A percentile compares a stretch with the other conserved stretches of the same genome.
These are phyloP conservation scores for Epichloe festucae DNA, from an alignment of 2,329 filamentous ascomycete species.

Conservation along the genomic window DNA sequence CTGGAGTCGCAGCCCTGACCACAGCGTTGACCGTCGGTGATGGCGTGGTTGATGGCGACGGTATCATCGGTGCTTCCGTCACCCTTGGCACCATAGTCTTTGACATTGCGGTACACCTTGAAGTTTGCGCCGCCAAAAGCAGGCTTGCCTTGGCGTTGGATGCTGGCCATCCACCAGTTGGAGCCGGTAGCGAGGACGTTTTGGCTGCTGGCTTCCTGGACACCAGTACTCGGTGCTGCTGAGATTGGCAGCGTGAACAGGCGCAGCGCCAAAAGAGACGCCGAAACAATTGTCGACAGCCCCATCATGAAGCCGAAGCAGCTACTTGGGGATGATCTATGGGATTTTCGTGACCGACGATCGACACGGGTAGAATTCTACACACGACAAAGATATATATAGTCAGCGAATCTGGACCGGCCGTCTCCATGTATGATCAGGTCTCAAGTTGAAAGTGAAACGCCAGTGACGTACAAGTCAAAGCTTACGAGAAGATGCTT, in stretches of 20 bases:
- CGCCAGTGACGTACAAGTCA: background rate
- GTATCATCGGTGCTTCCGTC: conserved; percentile 68
- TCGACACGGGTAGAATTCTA: background rate
- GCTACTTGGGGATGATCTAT: conserved; percentile 8
- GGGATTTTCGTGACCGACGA: background rate
- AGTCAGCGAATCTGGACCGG: background rate
- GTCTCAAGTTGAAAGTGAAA: background rate
- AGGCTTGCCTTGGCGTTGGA: conserved; percentile 55
- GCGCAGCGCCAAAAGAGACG: conserved; percentile 29
- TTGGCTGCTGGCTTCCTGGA: conserved; percentile 7
- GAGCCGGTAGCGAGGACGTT: conserved; percentile 19
- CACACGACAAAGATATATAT: background rate
- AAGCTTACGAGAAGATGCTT: background rate
- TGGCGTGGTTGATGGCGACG: conserved; percentile 72
- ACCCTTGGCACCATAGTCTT: conserved; percentile 61
- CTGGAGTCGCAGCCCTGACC: conserved; percentile 69
- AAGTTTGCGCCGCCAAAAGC: conserved; percentile 46
- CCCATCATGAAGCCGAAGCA: conserved; percentile 30
- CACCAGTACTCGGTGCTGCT: conserved; percentile 17
- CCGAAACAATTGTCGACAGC: conserved; percentile 28
- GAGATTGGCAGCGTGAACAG: conserved; percentile 23
- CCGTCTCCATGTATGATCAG: background rate
- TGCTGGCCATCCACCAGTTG: conserved; percentile 59
- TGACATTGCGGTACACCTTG: conserved; percentile 65
- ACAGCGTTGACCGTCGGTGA: conserved; percentile 67